These are phyloP conservation scores for Microthlaspi erraticum DNA, from an alignment of 345 rosid species.

Conservation along the genomic window DNA sequence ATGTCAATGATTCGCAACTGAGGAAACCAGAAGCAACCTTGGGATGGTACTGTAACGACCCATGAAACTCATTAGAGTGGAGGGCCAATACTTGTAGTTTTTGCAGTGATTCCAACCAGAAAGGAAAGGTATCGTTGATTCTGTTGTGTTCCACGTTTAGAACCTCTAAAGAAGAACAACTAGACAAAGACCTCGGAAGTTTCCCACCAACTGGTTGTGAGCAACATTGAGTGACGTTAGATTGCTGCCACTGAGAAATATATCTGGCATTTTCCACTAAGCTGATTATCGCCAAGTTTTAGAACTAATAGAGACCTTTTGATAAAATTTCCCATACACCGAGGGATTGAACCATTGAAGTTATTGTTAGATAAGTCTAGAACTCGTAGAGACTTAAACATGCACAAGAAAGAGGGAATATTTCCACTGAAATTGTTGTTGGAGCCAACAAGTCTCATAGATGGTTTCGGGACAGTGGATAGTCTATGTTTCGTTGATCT, in stretches of 20 bases:
- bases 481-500: neutral
- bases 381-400: neutral
- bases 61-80: constrained; percentile 2
- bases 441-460: neutral
- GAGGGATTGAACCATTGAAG: neutral
- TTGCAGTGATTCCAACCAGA: constrained; percentile 1
- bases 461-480: neutral
- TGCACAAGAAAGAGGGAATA: constrained; percentile 2
- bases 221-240: neutral
- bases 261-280: neutral
- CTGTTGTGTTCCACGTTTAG: neutral
- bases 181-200: constrained; percentile 8
- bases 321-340: neutral
- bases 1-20: constrained; percentile 1
- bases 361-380: neutral
- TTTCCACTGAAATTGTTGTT: neutral
- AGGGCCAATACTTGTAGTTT: neutral
- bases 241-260: neutral
- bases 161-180: constrained; percentile 4
- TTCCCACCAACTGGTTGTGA: constrained; percentile 3
- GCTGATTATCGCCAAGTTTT: neutral
- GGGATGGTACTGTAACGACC: neutral
- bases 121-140: neutral
- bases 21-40: neutral
- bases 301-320: too few species aligned